Base-by-base conservation (phyloP, 371 early-diverging fungal species). In the Nosema bombycis region DNA sequence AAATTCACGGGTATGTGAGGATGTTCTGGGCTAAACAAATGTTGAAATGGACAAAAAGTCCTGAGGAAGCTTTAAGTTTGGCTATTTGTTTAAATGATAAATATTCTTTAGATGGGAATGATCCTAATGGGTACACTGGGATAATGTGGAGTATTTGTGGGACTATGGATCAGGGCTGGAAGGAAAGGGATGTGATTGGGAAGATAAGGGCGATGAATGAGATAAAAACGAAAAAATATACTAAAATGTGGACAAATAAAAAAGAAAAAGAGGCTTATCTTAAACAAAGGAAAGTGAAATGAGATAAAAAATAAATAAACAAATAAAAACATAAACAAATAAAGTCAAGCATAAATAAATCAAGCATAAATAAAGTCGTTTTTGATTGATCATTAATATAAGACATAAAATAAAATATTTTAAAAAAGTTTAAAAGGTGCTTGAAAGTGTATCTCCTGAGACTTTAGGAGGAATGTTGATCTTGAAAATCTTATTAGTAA, bases 21-120 rank as follows among this genome's bases (percentile, higher is more conserved):
- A 79, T 79, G 74, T 79, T 73, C 58, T 79, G 80, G 80, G 70
- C 75, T 21, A 79, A 79, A 28, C 34, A 70, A n/a, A 1, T 74
- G 24, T 26, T 79, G 57, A 26, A 70, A 65, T 75, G 74, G 80
- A 72, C 65, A 36, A 46, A 70, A 46, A 37, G 64, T n/a, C 80
- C 80, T 32, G 64, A 70, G 30, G 71, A 79, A 34, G 80, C 80
- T 23, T 6, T 79, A 23, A 32, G 61, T 32, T 38, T 61, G 0
- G 62, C 62, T 30, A 57, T 74, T 57, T 4, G 36, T 21, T 56
- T 79, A 14, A 75, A 79, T 65, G 80, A 75, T 65, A 79, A 65
- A 54, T 79, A 71, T 70, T 65, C 66, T 23, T 28, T 79, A 14
- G 80, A 79, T 57, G 80, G 71, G 33, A 79, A 75, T 71, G 73